phyloP scores from a whole-genome alignment of 108 stramenopile genomes.

The Nannochloropsis gaditana region DNA sequence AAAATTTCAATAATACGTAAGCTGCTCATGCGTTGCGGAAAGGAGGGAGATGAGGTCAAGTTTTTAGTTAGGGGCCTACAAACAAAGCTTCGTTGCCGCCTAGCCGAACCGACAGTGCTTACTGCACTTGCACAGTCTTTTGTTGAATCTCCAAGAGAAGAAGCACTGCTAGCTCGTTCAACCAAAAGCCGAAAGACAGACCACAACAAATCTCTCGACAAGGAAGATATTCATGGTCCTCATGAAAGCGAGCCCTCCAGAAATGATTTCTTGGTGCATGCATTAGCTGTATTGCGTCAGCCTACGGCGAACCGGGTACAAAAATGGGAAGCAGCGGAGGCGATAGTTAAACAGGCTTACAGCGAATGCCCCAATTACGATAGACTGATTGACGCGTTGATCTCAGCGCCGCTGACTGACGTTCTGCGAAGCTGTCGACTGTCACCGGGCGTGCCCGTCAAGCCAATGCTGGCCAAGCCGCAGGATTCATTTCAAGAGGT shows the following conservation, averaged over 20 bases:
- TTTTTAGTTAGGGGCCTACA: constrained; percentile 96
- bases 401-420: constrained; percentile 58
- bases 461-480: constrained; percentile 99
- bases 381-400: constrained; percentile 70
- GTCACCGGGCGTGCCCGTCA: constrained; percentile 87
- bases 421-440: constrained; percentile 72
- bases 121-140: constrained; percentile 85
- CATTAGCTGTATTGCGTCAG: background rate
- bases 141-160: constrained; percentile 42
- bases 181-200: constrained; percentile 39
- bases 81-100: constrained; percentile 93
- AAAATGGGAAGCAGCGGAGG: constrained; percentile 72
- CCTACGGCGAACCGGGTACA: constrained; percentile 44
- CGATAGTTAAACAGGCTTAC: constrained; percentile 90
- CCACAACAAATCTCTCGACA: no score
- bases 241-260: no score
- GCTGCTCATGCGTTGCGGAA: constrained; percentile 64
- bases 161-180: constrained; percentile 42
- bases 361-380: constrained; percentile 87
- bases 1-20: constrained; percentile 88
- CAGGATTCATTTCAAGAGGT: constrained; percentile 91
- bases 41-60: constrained; percentile 70
- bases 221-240: background rate
- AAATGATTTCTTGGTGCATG: background rate
- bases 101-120: constrained; percentile 88